Percentiles rank a stretch among this genome's conserved stretches.
Conservation (phyloP, 2,329 filamentous ascomycete genomes). For the Pseudopithomyces maydicus region DNA sequence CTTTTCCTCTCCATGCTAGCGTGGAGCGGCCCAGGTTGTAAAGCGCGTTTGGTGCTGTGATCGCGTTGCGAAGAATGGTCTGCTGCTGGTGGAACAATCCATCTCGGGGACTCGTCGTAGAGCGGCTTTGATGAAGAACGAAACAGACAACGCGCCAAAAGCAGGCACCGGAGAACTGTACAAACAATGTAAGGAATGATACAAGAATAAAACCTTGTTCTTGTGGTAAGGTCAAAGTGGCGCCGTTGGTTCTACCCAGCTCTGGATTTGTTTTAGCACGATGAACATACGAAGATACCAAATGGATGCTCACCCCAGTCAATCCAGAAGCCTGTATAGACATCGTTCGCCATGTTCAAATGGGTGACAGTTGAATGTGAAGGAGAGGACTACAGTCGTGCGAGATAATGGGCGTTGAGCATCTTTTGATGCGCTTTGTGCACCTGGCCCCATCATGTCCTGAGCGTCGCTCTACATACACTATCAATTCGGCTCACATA, state of each 20-base stretch:
- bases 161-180: constrained; percentile 24
- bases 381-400: background rate
- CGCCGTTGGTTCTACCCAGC: constrained; percentile 15
- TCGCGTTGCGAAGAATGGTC: constrained; percentile 26
- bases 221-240: constrained; percentile 23
- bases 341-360: constrained; percentile 7
- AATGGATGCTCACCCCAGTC: constrained; percentile 15
- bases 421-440: background rate
- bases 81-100: constrained; percentile 30
- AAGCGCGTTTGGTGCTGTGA: constrained; percentile 20
- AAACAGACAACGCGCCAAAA: constrained; percentile 29
- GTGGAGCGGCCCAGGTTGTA: constrained; percentile 20
- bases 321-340: constrained; percentile 20
- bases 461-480: background rate
- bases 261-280: constrained; percentile 13
- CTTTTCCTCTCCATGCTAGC: constrained; percentile 18
- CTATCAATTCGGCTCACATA: background rate
- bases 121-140: constrained; percentile 22
- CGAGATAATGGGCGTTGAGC: background rate
- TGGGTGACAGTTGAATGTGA: background rate
- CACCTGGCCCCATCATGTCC: background rate
- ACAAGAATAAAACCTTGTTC: constrained; percentile 19
- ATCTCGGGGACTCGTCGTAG: constrained; percentile 17
- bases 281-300: background rate
- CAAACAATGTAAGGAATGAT: constrained; percentile 26